Base-by-base conservation (phyloP, 2,329 filamentous ascomycete genomes). In the Lachnellula willkommii region DNA sequence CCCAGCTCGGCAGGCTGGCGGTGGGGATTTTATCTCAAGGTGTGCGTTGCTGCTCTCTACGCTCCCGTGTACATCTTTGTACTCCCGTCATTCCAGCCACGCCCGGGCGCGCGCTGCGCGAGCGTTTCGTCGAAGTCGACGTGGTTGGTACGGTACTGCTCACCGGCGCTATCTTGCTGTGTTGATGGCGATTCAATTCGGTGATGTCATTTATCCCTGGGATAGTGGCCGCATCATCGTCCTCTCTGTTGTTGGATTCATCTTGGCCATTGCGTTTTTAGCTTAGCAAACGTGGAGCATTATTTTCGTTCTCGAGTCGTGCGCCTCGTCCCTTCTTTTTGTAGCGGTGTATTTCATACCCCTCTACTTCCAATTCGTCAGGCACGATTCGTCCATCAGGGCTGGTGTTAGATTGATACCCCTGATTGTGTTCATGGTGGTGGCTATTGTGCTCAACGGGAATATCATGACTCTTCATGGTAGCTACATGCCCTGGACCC, bases 311-410 rank as follows among this genome's bases (percentile, higher is more conserved):
- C 15, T 17, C 5, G 17, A n/a, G 11, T 22, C 42, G 15, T 45
- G 42, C 42, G 42, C 42, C 0, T 5, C 5, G 2, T n/a, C 8
- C 11, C 3, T n/a, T 7, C 5, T 20, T 8, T 45, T 45, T 11
- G 15, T 45, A 1, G 15, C 17, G 5, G 17, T 45, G 61, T 73
- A 75, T n/a, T 71, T 72, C 36, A 70, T 75, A 47, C 72, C 78
- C 48, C 76, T 79, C 53, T 72, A 74, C 59, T 77, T 77, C 46
- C 74, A 76, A 42, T 76, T 77, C 54, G 74, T 78, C 49, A 71
- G 74, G 14, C 74, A 74, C 35, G 68, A 78, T 14, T 72, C 73
- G 5, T 74, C 74, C 5, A 73, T 79, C 12, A 79, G 66, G 46
- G 62, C 68, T 37, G 64, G 67, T 36, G 64, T 71, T 49, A 57